phyloP scores from a whole-genome alignment of 2,329 filamentous ascomycete species.

The Colletotrichum nymphaeae region DNA sequence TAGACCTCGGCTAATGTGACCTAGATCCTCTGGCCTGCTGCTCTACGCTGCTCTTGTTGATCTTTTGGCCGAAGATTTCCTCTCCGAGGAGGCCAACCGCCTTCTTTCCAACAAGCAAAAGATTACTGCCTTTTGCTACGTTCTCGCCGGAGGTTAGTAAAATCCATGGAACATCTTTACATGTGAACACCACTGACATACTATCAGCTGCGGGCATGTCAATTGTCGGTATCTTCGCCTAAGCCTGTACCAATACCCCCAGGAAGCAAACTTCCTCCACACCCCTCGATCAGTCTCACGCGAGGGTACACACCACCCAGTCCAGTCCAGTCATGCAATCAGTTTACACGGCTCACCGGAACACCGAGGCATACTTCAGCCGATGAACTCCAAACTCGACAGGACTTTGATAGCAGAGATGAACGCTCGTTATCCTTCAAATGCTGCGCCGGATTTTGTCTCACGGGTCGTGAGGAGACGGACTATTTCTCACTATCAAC shows the following conservation, averaged over 20 bases:
- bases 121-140: slow-evolving; percentile 62
- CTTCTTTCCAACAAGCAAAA: slow-evolving; percentile 64
- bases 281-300: background rate
- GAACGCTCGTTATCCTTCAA: slow-evolving; percentile 8
- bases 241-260: slow-evolving; percentile 35
- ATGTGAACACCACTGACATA: background rate
- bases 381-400: background rate
- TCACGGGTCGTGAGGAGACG: slow-evolving; percentile 1
- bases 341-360: background rate
- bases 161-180: background rate
- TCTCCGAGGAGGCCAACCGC: slow-evolving; percentile 66
- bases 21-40: slow-evolving; percentile 68
- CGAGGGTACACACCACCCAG: background rate
- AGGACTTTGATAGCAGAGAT: slow-evolving; percentile 28
- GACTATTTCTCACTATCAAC: slow-evolving; percentile 3
- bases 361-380: background rate
- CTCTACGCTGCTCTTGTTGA: slow-evolving; percentile 74
- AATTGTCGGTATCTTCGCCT: slow-evolving; percentile 59
- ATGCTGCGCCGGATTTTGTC: slow-evolving; percentile 28
- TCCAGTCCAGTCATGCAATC: background rate
- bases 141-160: slow-evolving; percentile 61
- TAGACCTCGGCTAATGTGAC: slow-evolving; percentile 1
- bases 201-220: slow-evolving; percentile 56
- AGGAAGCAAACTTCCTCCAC: background rate
- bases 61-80: slow-evolving; percentile 72